Conservation (phyloP, 2,329 filamentous ascomycete species). For the Neonectria neomacrospora region DNA sequence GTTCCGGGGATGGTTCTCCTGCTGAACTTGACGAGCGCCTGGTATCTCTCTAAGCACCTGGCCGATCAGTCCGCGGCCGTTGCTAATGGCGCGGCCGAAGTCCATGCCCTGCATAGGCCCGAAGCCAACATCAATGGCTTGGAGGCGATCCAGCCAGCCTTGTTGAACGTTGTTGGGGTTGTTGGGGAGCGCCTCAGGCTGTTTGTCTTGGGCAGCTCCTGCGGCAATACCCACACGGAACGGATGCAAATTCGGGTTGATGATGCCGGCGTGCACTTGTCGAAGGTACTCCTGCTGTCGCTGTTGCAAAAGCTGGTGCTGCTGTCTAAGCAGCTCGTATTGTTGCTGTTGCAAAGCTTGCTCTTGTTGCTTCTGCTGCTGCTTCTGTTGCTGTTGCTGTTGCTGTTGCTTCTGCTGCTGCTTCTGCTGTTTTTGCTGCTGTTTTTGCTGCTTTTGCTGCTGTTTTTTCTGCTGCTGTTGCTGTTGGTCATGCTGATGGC, state of each 20-base stretch:
- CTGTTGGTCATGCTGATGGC: no score
- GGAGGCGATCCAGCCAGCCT: conserved; percentile 7
- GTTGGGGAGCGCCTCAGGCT: neutral
- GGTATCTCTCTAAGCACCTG: neutral
- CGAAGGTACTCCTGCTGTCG: neutral
- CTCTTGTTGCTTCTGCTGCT: neutral
- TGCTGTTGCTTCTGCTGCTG: neutral
- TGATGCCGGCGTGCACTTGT: neutral
- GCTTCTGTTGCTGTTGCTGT: neutral
- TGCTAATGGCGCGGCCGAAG: conserved; percentile 5
- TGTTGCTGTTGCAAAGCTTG: neutral
- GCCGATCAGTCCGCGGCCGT: neutral
- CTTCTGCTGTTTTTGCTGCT: conserved; percentile 1
- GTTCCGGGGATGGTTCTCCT: neutral
- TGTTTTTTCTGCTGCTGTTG: no score
- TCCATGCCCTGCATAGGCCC: conserved; percentile 16
- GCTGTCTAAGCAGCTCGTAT: neutral
- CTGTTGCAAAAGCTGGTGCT: neutral
- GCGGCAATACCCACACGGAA: neutral
- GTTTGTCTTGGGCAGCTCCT: neutral
- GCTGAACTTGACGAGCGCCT: neutral
- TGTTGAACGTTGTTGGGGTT: neutral
- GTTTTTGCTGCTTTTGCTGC: neutral
- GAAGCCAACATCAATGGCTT: conserved; percentile 5
- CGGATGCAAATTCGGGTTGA: neutral